Base-by-base conservation (phyloP, 148 eudicot genomes). In the Camellia lanceoleosa region DNA sequence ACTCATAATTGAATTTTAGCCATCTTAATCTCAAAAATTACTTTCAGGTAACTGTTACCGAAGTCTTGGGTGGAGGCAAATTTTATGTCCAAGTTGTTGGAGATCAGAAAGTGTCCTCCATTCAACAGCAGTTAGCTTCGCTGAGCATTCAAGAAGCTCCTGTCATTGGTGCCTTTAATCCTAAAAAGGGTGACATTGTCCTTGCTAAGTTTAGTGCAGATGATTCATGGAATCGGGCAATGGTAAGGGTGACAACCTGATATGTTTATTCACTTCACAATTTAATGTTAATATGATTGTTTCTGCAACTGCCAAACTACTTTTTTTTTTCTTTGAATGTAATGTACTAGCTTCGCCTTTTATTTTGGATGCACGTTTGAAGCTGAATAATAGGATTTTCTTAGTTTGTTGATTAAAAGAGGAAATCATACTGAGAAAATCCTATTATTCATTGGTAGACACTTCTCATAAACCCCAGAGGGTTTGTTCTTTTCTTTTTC, bases 201-300 rank as follows among this genome's bases (percentile, higher is more conserved):
- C 95, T 93, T 82, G 97, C 97, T 75, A 95, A 91, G 85, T 96
- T 92, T 75, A 92, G 88, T 84, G 92, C 86, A 4, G 99, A 96
- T 81, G 90, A 93, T 61, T 90, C 97, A 51, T 96, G 99, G 99
- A 93, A 96, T 79, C 89, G 99, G 65, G 99, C 97, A 75, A 87
- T 92, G 98, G 98, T 94, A 84, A 83, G 88, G 42, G 60, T 71
- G 23, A 49, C 63, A 52, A 76, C 5, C 46, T 62, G 60, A 41
- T 23, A 20, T 0, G 64, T 16, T 13, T 38, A 0, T 30, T 46
- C 55, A 56, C 8, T 77, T 76, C 10, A 47, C 66, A 42, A 3
- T 68, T 55, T 23, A 0, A 23, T 23, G 30, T 23, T 30, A 15
- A 23, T 30, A 56, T 20, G 12, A 41, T 14, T 20, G 65, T 73